phyloP scores from a whole-genome alignment of 345 rosid species.

The Melaleuca alternifolia region DNA sequence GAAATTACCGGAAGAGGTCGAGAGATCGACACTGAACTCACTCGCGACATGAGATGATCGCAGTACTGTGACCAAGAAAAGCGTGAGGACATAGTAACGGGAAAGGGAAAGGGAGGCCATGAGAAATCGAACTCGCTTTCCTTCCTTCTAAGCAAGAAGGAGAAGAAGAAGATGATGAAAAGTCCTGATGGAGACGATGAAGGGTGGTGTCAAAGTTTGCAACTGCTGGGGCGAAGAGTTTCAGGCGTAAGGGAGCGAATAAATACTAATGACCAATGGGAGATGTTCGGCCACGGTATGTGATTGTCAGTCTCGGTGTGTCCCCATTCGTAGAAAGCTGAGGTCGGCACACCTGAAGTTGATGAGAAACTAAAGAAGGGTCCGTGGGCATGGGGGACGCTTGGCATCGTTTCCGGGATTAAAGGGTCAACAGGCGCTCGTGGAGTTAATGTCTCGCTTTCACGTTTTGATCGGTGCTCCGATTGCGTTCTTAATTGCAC shows the following conservation, averaged over 20 bases:
- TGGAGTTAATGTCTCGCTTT: background rate
- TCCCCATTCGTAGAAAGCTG: background rate
- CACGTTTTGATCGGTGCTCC: background rate
- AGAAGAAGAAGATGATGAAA: no score
- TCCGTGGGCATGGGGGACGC: background rate
- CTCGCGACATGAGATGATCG: background rate
- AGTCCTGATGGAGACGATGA: background rate
- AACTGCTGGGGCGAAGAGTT: background rate
- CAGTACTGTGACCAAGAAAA: background rate
- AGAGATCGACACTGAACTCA: background rate
- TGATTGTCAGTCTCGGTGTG: background rate
- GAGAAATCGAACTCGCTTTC: background rate
- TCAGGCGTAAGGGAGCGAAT: background rate
- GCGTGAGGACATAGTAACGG: background rate
- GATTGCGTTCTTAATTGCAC: background rate
- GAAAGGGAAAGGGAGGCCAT: background rate
- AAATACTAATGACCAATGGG: background rate
- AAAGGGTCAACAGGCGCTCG: background rate
- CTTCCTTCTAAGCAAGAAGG: no score
- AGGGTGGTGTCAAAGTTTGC: background rate
- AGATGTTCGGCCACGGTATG: background rate
- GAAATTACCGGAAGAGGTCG: background rate
- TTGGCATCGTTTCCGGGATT: background rate
- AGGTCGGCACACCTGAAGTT: background rate
- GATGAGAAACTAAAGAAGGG: background rate